Evolutionary conservation across 2,329 filamentous ascomycete genomes (phyloP).

Genomic region (Anisogramma anomala): DNA sequence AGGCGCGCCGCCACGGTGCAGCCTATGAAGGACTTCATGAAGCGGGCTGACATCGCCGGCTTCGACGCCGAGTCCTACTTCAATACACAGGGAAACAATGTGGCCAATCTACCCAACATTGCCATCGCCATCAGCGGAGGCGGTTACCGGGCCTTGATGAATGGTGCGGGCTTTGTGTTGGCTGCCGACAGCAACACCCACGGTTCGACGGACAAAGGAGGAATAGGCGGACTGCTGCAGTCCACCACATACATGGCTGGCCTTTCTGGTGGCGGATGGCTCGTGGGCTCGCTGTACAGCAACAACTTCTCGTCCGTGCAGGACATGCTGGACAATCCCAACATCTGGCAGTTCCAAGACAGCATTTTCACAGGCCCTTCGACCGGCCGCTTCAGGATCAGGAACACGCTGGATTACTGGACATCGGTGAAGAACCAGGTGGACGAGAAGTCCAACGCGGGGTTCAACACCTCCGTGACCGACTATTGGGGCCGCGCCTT

Average conservation of each 20-base stretch:
- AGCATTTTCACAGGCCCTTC: constrained; percentile 25
- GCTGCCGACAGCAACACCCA: constrained; percentile 67
- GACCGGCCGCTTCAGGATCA: constrained; percentile 17
- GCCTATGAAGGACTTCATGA: constrained; percentile 65
- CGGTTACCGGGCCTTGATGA: constrained; percentile 77
- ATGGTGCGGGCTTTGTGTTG: constrained; percentile 66
- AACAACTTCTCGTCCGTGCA: constrained; percentile 74
- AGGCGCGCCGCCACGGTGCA: constrained; percentile 62
- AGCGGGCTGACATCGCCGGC: constrained; percentile 58
- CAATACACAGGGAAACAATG: constrained; percentile 52
- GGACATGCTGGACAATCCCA: constrained; percentile 36
- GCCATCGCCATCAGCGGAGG: constrained; percentile 72
- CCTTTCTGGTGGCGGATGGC: constrained; percentile 73
- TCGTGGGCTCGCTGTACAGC: constrained; percentile 67
- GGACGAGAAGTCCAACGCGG: constrained; percentile 46
- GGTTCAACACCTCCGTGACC: constrained; percentile 61
- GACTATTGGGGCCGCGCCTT: constrained; percentile 84
- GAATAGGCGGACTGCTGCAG: constrained; percentile 72
- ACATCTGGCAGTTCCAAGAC: constrained; percentile 25
- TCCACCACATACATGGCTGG: constrained; percentile 70
- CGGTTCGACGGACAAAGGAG: constrained; percentile 48
- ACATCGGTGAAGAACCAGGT: constrained; percentile 46
- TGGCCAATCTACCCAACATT: constrained; percentile 41
- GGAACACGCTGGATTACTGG: constrained; percentile 41
- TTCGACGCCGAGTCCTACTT: constrained; percentile 72